phyloP scores from a whole-genome alignment of 805 yeast genomes.

The Saturnispora mendoncae region DNA sequence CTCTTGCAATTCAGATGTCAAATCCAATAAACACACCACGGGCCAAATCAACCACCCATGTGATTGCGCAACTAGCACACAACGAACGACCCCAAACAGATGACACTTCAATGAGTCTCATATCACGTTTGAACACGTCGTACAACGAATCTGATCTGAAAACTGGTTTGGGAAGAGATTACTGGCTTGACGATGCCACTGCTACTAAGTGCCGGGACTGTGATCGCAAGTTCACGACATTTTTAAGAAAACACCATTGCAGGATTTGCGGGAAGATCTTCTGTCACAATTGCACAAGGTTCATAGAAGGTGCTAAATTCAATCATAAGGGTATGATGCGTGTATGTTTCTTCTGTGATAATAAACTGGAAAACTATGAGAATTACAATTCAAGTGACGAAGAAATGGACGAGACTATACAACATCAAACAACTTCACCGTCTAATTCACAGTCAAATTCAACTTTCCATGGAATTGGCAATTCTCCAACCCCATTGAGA shows the following conservation, averaged over 20 bases:
- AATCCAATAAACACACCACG: constrained; percentile 3
- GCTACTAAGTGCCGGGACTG: constrained; percentile 84
- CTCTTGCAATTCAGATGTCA: constrained; percentile 7
- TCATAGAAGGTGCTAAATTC: constrained; percentile 59
- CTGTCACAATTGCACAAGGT: constrained; percentile 72
- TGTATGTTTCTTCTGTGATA: constrained; percentile 66
- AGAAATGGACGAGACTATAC: constrained; percentile 21
- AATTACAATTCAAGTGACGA: constrained; percentile 55
- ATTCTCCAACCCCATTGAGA: background rate
- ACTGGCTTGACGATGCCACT: constrained; percentile 95
- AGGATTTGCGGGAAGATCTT: constrained; percentile 94
- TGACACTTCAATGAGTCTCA: constrained; percentile 8
- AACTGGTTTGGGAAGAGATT: constrained; percentile 57
- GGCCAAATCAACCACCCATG: constrained; percentile 4
- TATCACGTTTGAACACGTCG: constrained; percentile 15
- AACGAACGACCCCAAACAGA: background rate
- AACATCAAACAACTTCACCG: constrained; percentile 1
- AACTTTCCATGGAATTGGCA: background rate
- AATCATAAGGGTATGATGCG: constrained; percentile 61
- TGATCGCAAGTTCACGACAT: constrained; percentile 70
- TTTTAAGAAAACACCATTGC: constrained; percentile 90
- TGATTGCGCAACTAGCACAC: constrained; percentile 4
- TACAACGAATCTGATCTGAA: constrained; percentile 17
- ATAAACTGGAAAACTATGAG: constrained; percentile 55
- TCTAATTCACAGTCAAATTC: background rate